Percentiles rank a stretch among this genome's conserved stretches.
Evolutionary conservation across 306 rosid genomes (phyloP).

Genomic region (Hippophae rhamnoides): DNA sequence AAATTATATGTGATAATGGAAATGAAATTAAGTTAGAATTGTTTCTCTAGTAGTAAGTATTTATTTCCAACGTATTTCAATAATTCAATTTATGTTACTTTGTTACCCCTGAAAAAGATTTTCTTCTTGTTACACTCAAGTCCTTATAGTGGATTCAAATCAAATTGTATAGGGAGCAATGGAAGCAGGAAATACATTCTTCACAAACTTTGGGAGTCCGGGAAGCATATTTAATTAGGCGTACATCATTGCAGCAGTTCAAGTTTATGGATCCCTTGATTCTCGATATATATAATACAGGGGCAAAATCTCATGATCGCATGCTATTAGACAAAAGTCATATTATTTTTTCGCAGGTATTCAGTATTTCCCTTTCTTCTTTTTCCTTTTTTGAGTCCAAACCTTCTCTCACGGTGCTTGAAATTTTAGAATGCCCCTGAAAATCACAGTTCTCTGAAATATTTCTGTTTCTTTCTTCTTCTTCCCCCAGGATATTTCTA

Average conservation of each 20-base stretch:
- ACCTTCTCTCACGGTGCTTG: background rate
- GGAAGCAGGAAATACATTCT: slow-evolving; percentile 32
- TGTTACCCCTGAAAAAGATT: no score
- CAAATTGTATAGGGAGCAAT: slow-evolving; percentile 33
- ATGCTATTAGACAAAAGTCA: slow-evolving; percentile 32
- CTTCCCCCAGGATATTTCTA: background rate
- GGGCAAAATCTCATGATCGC: slow-evolving; percentile 25
- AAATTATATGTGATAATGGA: no score
- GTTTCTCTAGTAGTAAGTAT: no score
- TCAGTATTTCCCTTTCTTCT: background rate
- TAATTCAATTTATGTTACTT: no score
- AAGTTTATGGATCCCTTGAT: slow-evolving; percentile 48
- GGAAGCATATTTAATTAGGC: slow-evolving; percentile 44
- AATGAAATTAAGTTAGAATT: no score
- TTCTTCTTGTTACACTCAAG: no score
- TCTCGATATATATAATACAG: background rate
- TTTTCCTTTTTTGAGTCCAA: background rate
- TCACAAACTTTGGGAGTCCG: slow-evolving; percentile 31
- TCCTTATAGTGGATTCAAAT: background rate
- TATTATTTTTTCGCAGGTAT: slow-evolving; percentile 40
- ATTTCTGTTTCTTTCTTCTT: background rate
- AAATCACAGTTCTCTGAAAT: background rate
- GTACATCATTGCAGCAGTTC: slow-evolving; percentile 39
- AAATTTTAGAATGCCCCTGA: background rate
- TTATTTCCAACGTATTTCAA: no score